Conservation (phyloP, 1,284 basidiomycete species). For the Ustilago cynodontis region DNA sequence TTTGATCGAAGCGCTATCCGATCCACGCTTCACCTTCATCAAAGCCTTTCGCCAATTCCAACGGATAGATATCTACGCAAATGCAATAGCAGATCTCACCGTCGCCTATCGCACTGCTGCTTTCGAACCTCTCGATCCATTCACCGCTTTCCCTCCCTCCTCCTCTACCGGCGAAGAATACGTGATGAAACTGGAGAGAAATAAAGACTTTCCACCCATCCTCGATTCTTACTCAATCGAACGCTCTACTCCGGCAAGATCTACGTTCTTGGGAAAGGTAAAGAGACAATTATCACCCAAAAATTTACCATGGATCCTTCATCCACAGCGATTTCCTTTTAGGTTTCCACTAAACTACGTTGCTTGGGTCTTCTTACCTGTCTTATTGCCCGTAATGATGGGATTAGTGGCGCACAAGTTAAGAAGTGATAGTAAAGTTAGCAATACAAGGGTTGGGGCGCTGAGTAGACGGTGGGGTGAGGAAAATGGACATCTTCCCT, state of each 20-base stretch:
- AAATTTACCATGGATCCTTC: slow-evolving; percentile 56
- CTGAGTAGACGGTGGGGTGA: slow-evolving; percentile 39
- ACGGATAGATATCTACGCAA: slow-evolving; percentile 84
- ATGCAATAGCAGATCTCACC: slow-evolving; percentile 73
- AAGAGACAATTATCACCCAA: neutral
- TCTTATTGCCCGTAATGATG: slow-evolving; percentile 52
- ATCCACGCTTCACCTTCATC: slow-evolving; percentile 80
- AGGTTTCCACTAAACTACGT: slow-evolving; percentile 60
- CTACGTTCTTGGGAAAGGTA: neutral
- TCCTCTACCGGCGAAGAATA: neutral
- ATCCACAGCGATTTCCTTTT: slow-evolving; percentile 52
- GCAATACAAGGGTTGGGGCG: slow-evolving; percentile 30
- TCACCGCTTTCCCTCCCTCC: slow-evolving; percentile 10
- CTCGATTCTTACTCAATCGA: slow-evolving; percentile 30
- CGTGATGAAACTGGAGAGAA: neutral
- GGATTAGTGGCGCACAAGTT: slow-evolving; percentile 47
- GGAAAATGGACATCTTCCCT: slow-evolving; percentile 25
- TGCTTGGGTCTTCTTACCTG: slow-evolving; percentile 39
- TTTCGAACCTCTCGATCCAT: slow-evolving; percentile 51
- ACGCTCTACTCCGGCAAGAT: slow-evolving; percentile 9
- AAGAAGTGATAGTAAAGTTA: slow-evolving; percentile 12
- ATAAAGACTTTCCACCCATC: slow-evolving; percentile 5
- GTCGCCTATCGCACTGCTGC: slow-evolving; percentile 61
- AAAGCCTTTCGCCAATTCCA: slow-evolving; percentile 80
- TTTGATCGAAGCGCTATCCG: slow-evolving; percentile 52